A percentile compares a stretch with the other conserved stretches of the same genome.
These are phyloP conservation scores for Astrocystis sublimbata DNA, from an alignment of 495 filamentous ascomycete genomes.

Conservation along the genomic window DNA sequence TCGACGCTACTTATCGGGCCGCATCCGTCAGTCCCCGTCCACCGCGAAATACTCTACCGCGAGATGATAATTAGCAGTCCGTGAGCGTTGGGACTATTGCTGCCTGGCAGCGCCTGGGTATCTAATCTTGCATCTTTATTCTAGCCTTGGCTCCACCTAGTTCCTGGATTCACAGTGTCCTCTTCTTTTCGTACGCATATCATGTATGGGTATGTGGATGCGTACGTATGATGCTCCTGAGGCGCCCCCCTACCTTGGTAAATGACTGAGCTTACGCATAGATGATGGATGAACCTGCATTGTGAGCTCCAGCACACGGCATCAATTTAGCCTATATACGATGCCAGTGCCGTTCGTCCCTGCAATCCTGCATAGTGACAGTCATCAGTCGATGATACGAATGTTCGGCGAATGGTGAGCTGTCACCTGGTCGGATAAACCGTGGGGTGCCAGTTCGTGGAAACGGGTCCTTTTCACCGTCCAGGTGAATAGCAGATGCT, in stretches of 20 bases:
- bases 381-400: conserved; percentile 2
- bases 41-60: conserved; percentile 16
- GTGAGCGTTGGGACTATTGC: conserved; percentile 3
- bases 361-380: conserved; percentile 1
- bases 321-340: conserved; percentile 18
- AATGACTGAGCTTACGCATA: background rate
- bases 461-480: background rate
- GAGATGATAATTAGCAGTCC: conserved; percentile 4
- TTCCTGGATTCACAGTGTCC: background rate
- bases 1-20: conserved; percentile 22
- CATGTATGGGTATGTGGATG: conserved; percentile 1
- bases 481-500: no score
- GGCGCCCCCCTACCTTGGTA: background rate
- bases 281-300: background rate
- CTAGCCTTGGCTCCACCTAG: conserved; percentile 7
- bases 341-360: conserved; percentile 6
- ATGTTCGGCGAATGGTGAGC: background rate
- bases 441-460: background rate
- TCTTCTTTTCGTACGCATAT: no score
- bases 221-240: background rate
- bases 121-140: conserved; percentile 14
- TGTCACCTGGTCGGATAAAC: conserved; percentile 20
- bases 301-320: background rate
- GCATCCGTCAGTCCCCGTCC: conserved; percentile 15
- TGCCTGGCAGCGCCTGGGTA: conserved; percentile 7